Evolutionary conservation across 75 land plant genomes (phyloP), one percentile per base, ranked within the genome.

Genomic region (Larix kaempferi): DNA sequence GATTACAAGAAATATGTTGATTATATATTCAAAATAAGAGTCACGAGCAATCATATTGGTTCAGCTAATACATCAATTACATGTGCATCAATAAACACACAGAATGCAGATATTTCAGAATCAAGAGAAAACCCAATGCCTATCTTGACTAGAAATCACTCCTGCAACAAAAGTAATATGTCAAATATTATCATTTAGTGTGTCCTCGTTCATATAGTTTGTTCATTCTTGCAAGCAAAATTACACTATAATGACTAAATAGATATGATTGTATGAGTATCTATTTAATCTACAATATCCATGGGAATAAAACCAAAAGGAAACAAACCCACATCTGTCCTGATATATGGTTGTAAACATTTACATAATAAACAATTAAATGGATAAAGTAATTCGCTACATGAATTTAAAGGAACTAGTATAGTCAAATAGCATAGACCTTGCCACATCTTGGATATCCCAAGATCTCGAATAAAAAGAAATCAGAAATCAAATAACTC

Each of bases 91-190:
- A 98, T 96, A 77, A 96, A 96, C 21, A 96, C 98, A 73, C 99
- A 93, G 78, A 92, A 96, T 56, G 99, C 99, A 88, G 90, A 96
- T 16, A 96, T 92, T 84, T 96, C 98, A 15, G 95, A 88, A 84
- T 94, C 99, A 27, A 98, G 98, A 79, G 99, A 98, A 94, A 96
- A 96, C 64, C 99, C 99, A 39, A 92, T 94, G 95, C 35, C 79
- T 75, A 84, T 96, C 93, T 88, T 88, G 85, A 75, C 99, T 96
- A 77, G 98, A 92, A 76, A 96, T 89, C 56, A 96, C 98, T 23
- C 99, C 99, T 41, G 99, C 99, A 52, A 96, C 99, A 87, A 96
- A 96, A 74, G 99, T 96, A n/a, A 98, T 98, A 84, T 96, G 99
- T 41, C 99, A 98, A 71, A 96, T 93, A 83, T 96, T 96, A 82